Evolutionary conservation across 495 filamentous ascomycete genomes (phyloP).

Genomic region (Talaromyces wortmannii): DNA sequence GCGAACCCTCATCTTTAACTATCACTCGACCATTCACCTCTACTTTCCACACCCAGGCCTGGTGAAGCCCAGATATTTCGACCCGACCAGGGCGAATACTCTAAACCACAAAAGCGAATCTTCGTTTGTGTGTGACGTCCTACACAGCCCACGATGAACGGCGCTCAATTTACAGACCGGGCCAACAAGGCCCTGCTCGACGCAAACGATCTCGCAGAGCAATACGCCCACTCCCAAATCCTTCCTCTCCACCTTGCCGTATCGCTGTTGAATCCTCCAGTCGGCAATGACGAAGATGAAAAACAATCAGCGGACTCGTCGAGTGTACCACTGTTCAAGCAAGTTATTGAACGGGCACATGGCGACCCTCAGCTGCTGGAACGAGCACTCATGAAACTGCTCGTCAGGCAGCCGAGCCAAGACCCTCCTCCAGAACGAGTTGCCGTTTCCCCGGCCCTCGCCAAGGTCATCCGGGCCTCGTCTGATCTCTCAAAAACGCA

Average conservation of each 20-base stretch:
- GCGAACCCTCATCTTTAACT: background rate
- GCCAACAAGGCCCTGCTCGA: conserved; percentile 83
- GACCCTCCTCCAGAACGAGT: conserved; percentile 88
- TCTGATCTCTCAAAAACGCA: conserved; percentile 92
- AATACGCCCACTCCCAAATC: conserved; percentile 87
- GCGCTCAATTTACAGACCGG: conserved; percentile 77
- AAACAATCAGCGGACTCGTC: conserved; percentile 57
- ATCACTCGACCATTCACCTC: background rate
- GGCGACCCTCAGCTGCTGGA: conserved; percentile 87
- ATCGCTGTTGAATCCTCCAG: conserved; percentile 75
- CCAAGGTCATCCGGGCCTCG: conserved; percentile 72
- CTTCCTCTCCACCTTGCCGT: conserved; percentile 84
- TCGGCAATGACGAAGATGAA: conserved; percentile 67
- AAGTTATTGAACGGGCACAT: conserved; percentile 89
- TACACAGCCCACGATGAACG: conserved; percentile 26
- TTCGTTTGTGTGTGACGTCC: background rate
- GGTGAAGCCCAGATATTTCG: background rate
- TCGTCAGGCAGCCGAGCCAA: conserved; percentile 88
- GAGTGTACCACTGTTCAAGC: conserved; percentile 73
- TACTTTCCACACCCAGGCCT: background rate
- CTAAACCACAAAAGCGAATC: background rate
- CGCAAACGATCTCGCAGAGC: conserved; percentile 71
- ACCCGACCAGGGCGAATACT: background rate
- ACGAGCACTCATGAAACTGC: conserved; percentile 77
- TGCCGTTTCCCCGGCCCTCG: conserved; percentile 70